phyloP scores from a whole-genome alignment of 495 filamentous ascomycete genomes.

The Annulohypoxylon stygium region DNA sequence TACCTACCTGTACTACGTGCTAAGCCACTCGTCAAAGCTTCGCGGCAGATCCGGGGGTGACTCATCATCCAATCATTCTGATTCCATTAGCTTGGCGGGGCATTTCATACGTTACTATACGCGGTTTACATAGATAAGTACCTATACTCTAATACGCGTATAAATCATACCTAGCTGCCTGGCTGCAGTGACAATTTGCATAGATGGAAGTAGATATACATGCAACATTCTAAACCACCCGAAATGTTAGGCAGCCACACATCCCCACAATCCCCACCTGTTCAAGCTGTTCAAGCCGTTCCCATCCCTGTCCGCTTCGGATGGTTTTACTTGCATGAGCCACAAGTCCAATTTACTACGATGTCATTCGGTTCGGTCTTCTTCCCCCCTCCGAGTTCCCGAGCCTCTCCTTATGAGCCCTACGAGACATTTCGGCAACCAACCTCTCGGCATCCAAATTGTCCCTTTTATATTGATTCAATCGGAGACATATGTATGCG shows the following conservation, averaged over 20 bases:
- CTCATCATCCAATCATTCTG: conserved; percentile 22
- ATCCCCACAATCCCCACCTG: not conserved
- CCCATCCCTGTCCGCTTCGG: conserved; percentile 9
- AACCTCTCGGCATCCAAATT: not conserved
- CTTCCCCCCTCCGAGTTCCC: conserved; percentile 28
- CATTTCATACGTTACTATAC: not conserved
- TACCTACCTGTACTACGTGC: conserved; percentile 6
- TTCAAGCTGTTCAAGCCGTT: not conserved
- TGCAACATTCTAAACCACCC: not conserved
- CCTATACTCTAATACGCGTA: not conserved
- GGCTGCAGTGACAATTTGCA: not conserved
- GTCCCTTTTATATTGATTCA: conserved; percentile 21
- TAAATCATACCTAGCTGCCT: not conserved
- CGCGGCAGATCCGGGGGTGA: conserved; percentile 42
- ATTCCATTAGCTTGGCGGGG: conserved; percentile 6
- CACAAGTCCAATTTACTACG: not conserved
- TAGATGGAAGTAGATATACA: too few relatives aligned
- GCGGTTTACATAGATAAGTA: not conserved
- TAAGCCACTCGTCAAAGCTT: conserved; percentile 36
- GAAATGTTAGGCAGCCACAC: not conserved
- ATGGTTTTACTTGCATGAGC: conserved; percentile 5
- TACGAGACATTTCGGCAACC: conserved; percentile 2
- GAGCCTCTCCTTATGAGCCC: not conserved
- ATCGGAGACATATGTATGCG: not conserved
- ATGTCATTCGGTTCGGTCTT: conserved; percentile 22